These are phyloP conservation scores for Pyrenophora tritici-repentis DNA, from an alignment of 2,329 filamentous ascomycete genomes.

Conservation along the genomic window DNA sequence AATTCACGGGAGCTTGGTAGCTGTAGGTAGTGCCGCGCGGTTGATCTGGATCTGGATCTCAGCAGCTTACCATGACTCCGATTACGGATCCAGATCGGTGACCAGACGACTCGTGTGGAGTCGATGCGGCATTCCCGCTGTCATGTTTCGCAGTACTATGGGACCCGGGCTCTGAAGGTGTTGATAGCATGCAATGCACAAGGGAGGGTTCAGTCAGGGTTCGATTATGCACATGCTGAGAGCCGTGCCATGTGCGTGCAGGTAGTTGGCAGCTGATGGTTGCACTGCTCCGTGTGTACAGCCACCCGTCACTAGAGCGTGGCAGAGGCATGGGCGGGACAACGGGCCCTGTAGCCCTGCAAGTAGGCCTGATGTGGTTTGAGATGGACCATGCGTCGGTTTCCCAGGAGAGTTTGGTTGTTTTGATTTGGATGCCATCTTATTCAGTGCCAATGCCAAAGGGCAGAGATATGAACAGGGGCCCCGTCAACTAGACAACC, in stretches of 20 bases:
- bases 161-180: not conserved
- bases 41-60: too few relatives aligned
- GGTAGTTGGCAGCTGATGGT: slow-evolving; percentile 8
- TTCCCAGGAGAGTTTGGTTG: slow-evolving; percentile 22
- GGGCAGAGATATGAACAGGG: slow-evolving; percentile 14
- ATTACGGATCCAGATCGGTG: too few relatives aligned
- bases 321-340: slow-evolving; percentile 7
- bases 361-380: not conserved
- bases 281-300: slow-evolving; percentile 6
- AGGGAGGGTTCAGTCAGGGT: slow-evolving; percentile 13
- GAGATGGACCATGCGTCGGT: slow-evolving; percentile 16
- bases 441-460: slow-evolving; percentile 13
- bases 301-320: slow-evolving; percentile 7
- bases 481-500: slow-evolving; percentile 20
- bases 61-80: too few relatives aligned
- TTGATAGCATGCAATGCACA: slow-evolving; percentile 2
- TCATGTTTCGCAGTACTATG: slow-evolving; percentile 16
- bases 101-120: not conserved
- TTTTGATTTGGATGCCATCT: slow-evolving; percentile 27
- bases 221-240: slow-evolving; percentile 15
- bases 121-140: slow-evolving; percentile 6
- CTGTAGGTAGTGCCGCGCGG: not conserved
- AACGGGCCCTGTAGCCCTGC: not conserved
- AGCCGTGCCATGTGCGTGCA: slow-evolving; percentile 7
- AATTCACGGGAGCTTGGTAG: not conserved